phyloP scores from a whole-genome alignment of 306 rosid genomes.

The Rosa lucieae region DNA sequence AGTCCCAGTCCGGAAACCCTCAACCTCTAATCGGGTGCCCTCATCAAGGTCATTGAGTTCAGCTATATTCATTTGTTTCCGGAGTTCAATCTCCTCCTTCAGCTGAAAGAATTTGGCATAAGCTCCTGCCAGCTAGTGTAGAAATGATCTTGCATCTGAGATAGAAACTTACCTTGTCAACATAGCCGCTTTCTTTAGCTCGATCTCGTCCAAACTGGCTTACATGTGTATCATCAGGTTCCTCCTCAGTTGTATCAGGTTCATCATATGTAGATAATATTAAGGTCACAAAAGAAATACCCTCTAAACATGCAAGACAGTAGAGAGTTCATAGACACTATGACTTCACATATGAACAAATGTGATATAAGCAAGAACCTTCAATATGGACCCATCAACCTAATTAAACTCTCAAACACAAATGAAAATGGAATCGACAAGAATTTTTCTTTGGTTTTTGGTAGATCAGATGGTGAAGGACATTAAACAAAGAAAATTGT shows the following conservation, averaged over 20 bases:
- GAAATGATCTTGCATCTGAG: slow-evolving; percentile 7
- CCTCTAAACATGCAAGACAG: background rate
- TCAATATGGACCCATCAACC: background rate
- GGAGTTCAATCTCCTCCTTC: slow-evolving; percentile 81
- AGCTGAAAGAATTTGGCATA: slow-evolving; percentile 47
- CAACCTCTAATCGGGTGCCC: slow-evolving; percentile 69
- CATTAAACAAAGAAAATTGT: background rate
- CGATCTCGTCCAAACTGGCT: slow-evolving; percentile 43
- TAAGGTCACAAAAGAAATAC: slow-evolving; percentile 50
- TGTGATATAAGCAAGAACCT: background rate
- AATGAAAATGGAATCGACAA: no score
- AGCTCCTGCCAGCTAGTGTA: slow-evolving; percentile 17
- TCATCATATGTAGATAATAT: slow-evolving; percentile 57
- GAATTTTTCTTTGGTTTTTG: background rate
- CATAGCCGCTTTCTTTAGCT: slow-evolving; percentile 58
- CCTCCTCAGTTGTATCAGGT: slow-evolving; percentile 57
- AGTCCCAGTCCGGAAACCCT: slow-evolving; percentile 83
- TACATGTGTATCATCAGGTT: slow-evolving; percentile 39
- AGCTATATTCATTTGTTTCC: slow-evolving; percentile 78
- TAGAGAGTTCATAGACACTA: background rate
- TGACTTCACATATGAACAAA: background rate
- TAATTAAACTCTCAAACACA: background rate
- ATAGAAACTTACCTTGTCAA: slow-evolving; percentile 68
- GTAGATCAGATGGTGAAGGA: background rate
- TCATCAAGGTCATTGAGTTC: slow-evolving; percentile 90